phyloP scores from a whole-genome alignment of 331 rosid genomes.

The Prunus yedoensis region DNA sequence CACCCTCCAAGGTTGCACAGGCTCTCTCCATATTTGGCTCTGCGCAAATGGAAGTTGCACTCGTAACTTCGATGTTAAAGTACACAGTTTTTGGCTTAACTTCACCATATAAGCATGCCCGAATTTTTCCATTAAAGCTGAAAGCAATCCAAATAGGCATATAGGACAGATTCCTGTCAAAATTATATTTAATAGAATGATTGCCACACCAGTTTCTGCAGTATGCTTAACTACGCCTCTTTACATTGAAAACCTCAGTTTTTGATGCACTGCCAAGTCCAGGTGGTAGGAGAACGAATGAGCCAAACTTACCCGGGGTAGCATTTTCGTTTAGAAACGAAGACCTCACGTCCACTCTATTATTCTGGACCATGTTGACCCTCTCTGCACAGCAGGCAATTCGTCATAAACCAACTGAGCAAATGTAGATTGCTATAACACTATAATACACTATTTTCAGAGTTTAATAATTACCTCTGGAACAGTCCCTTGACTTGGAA shows the following conservation, averaged over 20 bases:
- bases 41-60: constrained; percentile 21
- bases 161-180: not conserved
- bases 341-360: constrained; percentile 26
- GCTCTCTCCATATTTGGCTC: constrained; percentile 20
- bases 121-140: not conserved
- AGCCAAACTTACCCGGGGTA: constrained; percentile 31
- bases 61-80: not conserved
- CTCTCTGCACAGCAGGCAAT: constrained; percentile 41
- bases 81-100: not conserved
- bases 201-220: not conserved
- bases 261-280: constrained; percentile 31
- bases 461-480: constrained; percentile 40
- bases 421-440: not conserved
- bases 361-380: constrained; percentile 17
- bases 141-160: not conserved
- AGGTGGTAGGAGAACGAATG: constrained; percentile 35
- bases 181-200: not conserved
- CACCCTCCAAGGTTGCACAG: constrained; percentile 9
- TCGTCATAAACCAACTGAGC: constrained; percentile 10
- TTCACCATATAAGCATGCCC: not conserved
- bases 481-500: constrained; percentile 32
- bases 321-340: constrained; percentile 29
- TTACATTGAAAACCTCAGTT: too few relatives aligned
- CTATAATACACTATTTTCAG: not conserved
- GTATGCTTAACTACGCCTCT: not conserved